phyloP scores from a whole-genome alignment of 192 early-diverging fungal genomes.

The Coemansia interrupta region DNA sequence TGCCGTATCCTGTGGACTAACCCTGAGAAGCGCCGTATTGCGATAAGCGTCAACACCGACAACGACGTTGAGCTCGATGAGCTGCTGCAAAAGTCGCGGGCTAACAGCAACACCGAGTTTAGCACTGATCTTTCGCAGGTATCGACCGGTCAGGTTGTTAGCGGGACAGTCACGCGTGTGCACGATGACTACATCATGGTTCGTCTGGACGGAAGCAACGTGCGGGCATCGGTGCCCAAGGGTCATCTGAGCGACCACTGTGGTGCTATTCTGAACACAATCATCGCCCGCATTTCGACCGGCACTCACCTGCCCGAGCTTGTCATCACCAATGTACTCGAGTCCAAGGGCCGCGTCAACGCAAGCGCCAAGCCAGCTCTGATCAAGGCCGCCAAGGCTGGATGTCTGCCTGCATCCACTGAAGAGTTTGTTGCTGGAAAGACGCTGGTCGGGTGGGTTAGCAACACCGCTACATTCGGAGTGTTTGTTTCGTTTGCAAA shows the following conservation, averaged over 20 bases:
- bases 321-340: slow-evolving; percentile 56
- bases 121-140: slow-evolving; percentile 38
- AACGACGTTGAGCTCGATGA: slow-evolving; percentile 32
- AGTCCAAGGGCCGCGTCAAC: slow-evolving; percentile 43
- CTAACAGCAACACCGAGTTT: slow-evolving; percentile 5
- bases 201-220: slow-evolving; percentile 58
- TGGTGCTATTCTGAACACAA: slow-evolving; percentile 24
- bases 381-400: slow-evolving; percentile 56
- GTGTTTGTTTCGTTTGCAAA: slow-evolving; percentile 68
- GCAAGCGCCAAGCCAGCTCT: slow-evolving; percentile 66
- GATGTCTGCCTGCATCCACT: slow-evolving; percentile 37
- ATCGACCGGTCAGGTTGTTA: slow-evolving; percentile 48
- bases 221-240: slow-evolving; percentile 55
- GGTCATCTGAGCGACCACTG: slow-evolving; percentile 68
- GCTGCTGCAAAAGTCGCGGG: slow-evolving; percentile 17
- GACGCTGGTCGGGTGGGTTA: slow-evolving; percentile 65
- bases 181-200: slow-evolving; percentile 53
- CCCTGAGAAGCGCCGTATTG: slow-evolving; percentile 57
- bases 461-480: slow-evolving; percentile 56
- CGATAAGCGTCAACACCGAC: slow-evolving; percentile 51
- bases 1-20: slow-evolving; percentile 68
- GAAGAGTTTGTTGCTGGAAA: slow-evolving; percentile 55
- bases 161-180: slow-evolving; percentile 58
- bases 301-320: slow-evolving; percentile 56
- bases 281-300: slow-evolving; percentile 14